Conservation (phyloP, 129 eudicot genomes). For the Helichrysum umbraculigerum region DNA sequence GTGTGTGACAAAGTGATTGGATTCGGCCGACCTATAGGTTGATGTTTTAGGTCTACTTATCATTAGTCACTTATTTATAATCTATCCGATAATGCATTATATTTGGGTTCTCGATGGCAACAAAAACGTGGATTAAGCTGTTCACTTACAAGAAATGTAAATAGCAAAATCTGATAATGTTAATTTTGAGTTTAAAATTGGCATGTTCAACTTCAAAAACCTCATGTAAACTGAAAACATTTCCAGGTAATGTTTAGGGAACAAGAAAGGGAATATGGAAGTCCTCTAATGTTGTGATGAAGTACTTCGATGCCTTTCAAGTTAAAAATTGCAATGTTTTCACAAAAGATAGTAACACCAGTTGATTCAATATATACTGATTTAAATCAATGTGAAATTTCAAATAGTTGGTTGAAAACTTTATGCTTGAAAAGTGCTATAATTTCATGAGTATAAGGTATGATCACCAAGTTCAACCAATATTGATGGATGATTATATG, state of each 20-base stretch:
- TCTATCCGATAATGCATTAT: too few relatives aligned
- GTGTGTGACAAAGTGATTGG: too few relatives aligned
- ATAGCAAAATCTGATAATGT: too few relatives aligned
- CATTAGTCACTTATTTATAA: too few relatives aligned
- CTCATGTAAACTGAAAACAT: not conserved
- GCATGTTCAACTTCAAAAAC: not conserved
- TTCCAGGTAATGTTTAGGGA: not conserved
- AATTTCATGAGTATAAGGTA: conserved; percentile 2
- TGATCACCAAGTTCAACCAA: not conserved
- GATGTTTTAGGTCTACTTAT: too few relatives aligned
- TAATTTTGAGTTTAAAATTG: too few relatives aligned
- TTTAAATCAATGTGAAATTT: not conserved
- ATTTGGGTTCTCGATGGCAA: too few relatives aligned
- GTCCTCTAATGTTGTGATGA: too few relatives aligned
- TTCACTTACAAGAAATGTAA: too few relatives aligned
- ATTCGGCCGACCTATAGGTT: too few relatives aligned
- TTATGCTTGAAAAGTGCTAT: not conserved
- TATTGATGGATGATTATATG: not conserved
- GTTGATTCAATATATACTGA: not conserved
- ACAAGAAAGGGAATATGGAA: too few relatives aligned
- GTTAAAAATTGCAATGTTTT: not conserved
- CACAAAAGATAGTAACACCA: not conserved
- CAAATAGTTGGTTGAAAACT: not conserved
- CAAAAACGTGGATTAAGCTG: too few relatives aligned
- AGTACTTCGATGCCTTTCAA: not conserved